Base-by-base conservation (phyloP, 768 basidiomycete species). In the Lactarius quietus region DNA sequence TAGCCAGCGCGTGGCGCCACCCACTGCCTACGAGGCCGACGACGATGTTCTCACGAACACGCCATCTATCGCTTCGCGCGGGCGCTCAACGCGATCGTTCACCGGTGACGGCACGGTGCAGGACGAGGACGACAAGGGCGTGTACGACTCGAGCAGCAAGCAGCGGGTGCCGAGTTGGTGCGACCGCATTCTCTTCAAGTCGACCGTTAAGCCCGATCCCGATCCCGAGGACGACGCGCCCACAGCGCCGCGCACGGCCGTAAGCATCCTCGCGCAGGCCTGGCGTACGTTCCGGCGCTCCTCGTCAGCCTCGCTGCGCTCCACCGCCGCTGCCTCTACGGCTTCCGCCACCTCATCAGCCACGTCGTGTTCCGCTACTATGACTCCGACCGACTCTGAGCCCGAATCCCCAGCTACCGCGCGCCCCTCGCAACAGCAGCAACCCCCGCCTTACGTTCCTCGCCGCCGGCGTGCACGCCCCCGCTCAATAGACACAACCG, bases 151-250 rank as follows among this genome's bases (percentile, higher is more conserved):
- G 31, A 93, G 91, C 12, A 79, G 84, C 70, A 93, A 93, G 74
- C 83, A 85, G 70, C 86, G 92, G 23, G 92, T 93, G 29, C 92
- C 92, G 6, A 91, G 90, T 74, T 93, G 92, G 92, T 93, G 92
- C 71, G 92, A 93, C 73, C 85, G 92, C 23, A 90, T 93, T 53
- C 76, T 93, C 6, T 93, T 86, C 86, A 93, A 92, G 74, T 82
- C 88, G 6, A 92, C 87, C 0, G 79, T 89, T n/a, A 72, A 77
- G 35, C 82, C 81, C 18, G 80, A 80, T 15, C 75, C 77, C 1
- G 77, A 80, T 29, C 73, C 76, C 10, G 81, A 79, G 39, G 77
- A 76, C 18, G 78, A 80, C 12, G 75, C 76, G 53, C 71, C 58
- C 57, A 72, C 52, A 72, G 33, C 59, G 8, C 63, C 78, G 41